phyloP scores from a whole-genome alignment of 257 asterid genomes.

The Echites panduratus region DNA sequence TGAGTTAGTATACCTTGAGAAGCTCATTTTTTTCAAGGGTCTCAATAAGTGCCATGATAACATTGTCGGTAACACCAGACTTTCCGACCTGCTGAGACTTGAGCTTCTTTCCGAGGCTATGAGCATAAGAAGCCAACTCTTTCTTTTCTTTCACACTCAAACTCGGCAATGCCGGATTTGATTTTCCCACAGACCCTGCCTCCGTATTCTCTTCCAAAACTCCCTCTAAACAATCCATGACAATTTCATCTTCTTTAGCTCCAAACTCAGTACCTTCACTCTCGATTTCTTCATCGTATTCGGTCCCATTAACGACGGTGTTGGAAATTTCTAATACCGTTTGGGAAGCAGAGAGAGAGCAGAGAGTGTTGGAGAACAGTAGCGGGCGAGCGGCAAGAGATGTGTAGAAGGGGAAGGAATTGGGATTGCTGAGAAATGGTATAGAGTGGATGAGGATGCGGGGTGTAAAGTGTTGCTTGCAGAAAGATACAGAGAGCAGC shows the following conservation, averaged over 20 bases:
- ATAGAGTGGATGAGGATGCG: slow-evolving; percentile 21
- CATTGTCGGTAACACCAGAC: slow-evolving; percentile 77
- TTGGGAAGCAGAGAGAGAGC: slow-evolving; percentile 17
- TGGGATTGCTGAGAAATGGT: slow-evolving; percentile 13
- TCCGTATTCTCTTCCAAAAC: slow-evolving; percentile 17
- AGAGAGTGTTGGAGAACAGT: slow-evolving; percentile 7
- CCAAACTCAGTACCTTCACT: slow-evolving; percentile 6
- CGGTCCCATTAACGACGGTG: slow-evolving; percentile 22
- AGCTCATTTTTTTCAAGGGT: slow-evolving; percentile 94
- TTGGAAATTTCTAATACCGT: slow-evolving; percentile 20
- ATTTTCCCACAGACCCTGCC: not conserved
- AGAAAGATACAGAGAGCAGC: slow-evolving; percentile 26
- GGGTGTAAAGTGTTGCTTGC: slow-evolving; percentile 16
- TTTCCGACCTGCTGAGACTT: slow-evolving; percentile 90
- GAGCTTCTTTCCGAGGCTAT: slow-evolving; percentile 79
- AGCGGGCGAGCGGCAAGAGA: slow-evolving; percentile 19
- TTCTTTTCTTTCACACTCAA: slow-evolving; percentile 79
- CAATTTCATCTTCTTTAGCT: slow-evolving; percentile 15
- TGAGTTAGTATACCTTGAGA: slow-evolving; percentile 51
- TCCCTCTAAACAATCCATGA: slow-evolving; percentile 19
- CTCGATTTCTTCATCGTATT: slow-evolving; percentile 10
- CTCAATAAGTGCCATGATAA: slow-evolving; percentile 61
- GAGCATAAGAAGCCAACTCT: slow-evolving; percentile 75
- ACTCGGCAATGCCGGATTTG: slow-evolving; percentile 34
- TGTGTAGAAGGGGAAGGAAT: slow-evolving; percentile 4